These are phyloP conservation scores for Hippophae gyantsensis DNA, from an alignment of 306 rosid species.

Conservation along the genomic window DNA sequence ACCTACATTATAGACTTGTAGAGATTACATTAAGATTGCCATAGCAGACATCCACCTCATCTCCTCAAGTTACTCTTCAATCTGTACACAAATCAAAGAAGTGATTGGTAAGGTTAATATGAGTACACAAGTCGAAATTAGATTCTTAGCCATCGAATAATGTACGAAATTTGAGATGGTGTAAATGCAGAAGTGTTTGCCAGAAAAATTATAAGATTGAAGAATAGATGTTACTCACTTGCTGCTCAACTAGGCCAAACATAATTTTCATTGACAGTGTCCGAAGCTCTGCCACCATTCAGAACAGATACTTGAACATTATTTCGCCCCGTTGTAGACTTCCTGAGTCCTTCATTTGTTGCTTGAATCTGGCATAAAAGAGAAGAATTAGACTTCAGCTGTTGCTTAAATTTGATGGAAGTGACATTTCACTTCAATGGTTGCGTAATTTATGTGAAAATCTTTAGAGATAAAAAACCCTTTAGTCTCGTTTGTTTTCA, in stretches of 20 bases:
- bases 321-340: slow-evolving; percentile 31
- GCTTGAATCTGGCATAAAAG: slow-evolving; percentile 37
- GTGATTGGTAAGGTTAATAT: too few species aligned
- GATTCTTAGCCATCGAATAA: too few species aligned
- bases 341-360: slow-evolving; percentile 27
- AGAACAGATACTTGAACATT: slow-evolving; percentile 20
- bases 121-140: too few species aligned
- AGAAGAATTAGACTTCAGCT: slow-evolving; percentile 7
- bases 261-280: slow-evolving; percentile 29
- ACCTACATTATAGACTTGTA: too few species aligned
- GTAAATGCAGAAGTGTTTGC: too few species aligned
- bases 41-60: too few species aligned
- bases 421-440: too few species aligned
- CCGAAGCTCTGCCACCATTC: slow-evolving; percentile 32
- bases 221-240: slow-evolving; percentile 20
- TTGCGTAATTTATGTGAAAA: background rate
- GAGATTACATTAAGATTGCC: too few species aligned
- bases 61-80: too few species aligned
- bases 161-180: too few species aligned
- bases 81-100: too few species aligned
- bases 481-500: background rate
- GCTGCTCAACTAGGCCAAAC: slow-evolving; percentile 34
- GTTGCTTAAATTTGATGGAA: background rate
- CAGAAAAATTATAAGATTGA: too few species aligned
- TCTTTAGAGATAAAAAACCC: background rate